These are phyloP conservation scores for Ogataea parapolymorpha DNA, from an alignment of 805 yeast genomes.

Conservation along the genomic window DNA sequence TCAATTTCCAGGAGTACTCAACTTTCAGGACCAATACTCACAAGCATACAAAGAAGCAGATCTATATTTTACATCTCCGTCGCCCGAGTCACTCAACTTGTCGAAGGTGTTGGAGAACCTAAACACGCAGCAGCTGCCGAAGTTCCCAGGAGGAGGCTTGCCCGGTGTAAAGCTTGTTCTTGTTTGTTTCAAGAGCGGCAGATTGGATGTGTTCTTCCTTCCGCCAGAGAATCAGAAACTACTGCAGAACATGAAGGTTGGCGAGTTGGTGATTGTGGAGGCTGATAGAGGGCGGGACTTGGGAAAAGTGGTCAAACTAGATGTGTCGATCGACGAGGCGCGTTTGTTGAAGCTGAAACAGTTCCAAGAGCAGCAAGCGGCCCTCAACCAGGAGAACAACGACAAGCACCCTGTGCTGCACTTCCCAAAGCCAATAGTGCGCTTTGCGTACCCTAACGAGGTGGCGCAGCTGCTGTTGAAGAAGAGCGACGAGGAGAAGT, in stretches of 20 bases:
- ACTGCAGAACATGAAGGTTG: conserved; percentile 38
- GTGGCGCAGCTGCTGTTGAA: conserved; percentile 56
- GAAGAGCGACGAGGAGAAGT: conserved; percentile 65
- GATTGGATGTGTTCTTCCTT: conserved; percentile 73
- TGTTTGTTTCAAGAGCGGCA: conserved; percentile 74
- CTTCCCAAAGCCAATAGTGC: conserved; percentile 64
- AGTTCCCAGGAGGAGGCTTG: conserved; percentile 31
- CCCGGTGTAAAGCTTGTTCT: conserved; percentile 44
- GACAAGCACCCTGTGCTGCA: conserved; percentile 47
- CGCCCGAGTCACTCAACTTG: conserved; percentile 25
- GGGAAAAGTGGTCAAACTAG: conserved; percentile 59
- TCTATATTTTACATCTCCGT: conserved; percentile 27
- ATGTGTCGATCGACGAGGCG: conserved; percentile 63
- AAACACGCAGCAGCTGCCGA: conserved; percentile 29
- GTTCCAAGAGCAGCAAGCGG: conserved; percentile 68
- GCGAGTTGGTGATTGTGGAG: conserved; percentile 76
- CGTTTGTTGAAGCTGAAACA: conserved; percentile 62
- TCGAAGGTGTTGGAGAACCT: conserved; percentile 22
- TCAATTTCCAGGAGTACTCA: conserved; percentile 5
- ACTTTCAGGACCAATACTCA: conserved; percentile 26
- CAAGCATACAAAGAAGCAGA: conserved; percentile 28
- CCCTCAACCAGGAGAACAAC: conserved; percentile 41
- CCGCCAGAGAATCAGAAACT: conserved; percentile 35
- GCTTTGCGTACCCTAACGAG: conserved; percentile 62
- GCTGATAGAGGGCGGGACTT: conserved; percentile 81